Evolutionary conservation across 106 monocot species (phyloP), one percentile per base, ranked within the genome.

Genomic region (Acorus gramineus): DNA sequence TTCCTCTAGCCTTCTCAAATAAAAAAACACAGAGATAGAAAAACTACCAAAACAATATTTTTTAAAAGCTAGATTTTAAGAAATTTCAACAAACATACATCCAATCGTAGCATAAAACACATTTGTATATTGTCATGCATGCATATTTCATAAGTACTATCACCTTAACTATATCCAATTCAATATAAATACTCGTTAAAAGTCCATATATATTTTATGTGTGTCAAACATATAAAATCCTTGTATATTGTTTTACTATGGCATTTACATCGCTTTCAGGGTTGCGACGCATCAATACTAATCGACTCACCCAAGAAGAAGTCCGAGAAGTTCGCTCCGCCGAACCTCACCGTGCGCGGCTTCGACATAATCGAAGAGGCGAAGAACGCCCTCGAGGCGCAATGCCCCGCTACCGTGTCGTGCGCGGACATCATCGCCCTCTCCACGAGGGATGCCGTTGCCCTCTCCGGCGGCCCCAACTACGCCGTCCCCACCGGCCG

Each of bases 201-300:
- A 28, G 28, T 28, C 1, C 28, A 28, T 28, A 28, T n/a, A n/a
- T n/a, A n/a, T n/a, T n/a, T n/a, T n/a, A n/a, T n/a, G n/a, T n/a
- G n/a, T n/a, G n/a, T n/a, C n/a, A n/a, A n/a, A n/a, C n/a, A n/a
- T n/a, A n/a, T n/a, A n/a, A n/a, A n/a, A n/a, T n/a, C n/a, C n/a
- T n/a, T n/a, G 1, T 28, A 28, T 28, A 28, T 28, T 0, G 28
- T 28, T 28, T 28, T 1, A 28, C 28, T 28, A 28, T 28, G 28
- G 1, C 28, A 28, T 28, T 28, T 28, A 28, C 28, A 28, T 56
- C 54, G 13, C 9, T 44, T 43, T 7, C 55, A 81, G 81, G 81
- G 81, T 2, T 81, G 81, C 56, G 77, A 81, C 49, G 81, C 77
- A 0, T 81, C 81, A 2, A 66, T 82, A 42, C 65, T 82, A 6